Percentiles rank a stretch among this genome's conserved stretches.
Evolutionary conservation across 139 green algal species (phyloP).

Genomic region (Coelastrella sp.): DNA sequence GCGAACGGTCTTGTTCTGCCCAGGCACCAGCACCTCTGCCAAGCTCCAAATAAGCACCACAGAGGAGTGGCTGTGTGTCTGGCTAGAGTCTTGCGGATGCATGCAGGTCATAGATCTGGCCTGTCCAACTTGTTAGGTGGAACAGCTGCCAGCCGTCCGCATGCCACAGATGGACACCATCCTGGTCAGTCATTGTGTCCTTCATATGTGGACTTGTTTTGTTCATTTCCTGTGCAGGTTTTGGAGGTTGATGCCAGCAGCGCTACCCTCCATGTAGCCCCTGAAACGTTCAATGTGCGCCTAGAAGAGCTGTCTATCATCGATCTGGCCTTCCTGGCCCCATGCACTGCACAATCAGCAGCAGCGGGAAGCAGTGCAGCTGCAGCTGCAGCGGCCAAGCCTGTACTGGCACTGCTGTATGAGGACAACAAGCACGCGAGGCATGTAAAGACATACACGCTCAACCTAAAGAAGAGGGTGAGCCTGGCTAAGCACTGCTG

Average conservation of each 20-base stretch:
- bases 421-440: constrained; percentile 90
- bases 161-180: neutral
- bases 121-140: too few species aligned
- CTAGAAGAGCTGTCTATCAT: constrained; percentile 90
- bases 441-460: constrained; percentile 82
- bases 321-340: constrained; percentile 84
- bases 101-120: too few species aligned
- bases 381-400: constrained; percentile 35
- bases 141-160: too few species aligned
- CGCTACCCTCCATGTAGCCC: constrained; percentile 57
- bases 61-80: too few species aligned
- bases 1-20: too few species aligned
- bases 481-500: neutral
- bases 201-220: neutral
- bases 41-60: too few species aligned
- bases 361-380: neutral
- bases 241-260: constrained; percentile 7
- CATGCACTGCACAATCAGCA: constrained; percentile 38
- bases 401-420: constrained; percentile 93
- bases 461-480: constrained; percentile 38
- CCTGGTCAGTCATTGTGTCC: neutral
- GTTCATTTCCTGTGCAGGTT: neutral
- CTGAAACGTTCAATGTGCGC: constrained; percentile 90
- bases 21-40: too few species aligned
- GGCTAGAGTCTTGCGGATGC: too few species aligned